These are phyloP conservation scores for Russula lepida DNA, from an alignment of 768 basidiomycete species.

Conservation along the genomic window DNA sequence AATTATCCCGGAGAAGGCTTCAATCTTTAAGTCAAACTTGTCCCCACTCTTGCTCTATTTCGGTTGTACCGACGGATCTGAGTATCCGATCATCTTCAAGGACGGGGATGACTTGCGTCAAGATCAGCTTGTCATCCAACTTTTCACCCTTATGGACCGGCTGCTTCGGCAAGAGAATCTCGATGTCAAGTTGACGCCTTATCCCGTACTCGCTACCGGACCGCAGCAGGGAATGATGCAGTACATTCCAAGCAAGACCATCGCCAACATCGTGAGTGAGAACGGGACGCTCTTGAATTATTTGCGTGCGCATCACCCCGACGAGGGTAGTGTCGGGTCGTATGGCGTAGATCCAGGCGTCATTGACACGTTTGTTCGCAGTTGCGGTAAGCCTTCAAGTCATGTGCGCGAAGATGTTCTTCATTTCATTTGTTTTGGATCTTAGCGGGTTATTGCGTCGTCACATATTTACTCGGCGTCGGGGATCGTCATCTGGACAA, in stretches of 20 bases:
- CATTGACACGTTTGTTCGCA: slow-evolving; percentile 92
- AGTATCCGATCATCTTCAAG: slow-evolving; percentile 96
- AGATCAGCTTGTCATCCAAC: slow-evolving; percentile 94
- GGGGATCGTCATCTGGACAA: slow-evolving; percentile 98
- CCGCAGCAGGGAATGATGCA: slow-evolving; percentile 91
- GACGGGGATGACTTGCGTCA: slow-evolving; percentile 98
- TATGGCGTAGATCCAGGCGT: slow-evolving; percentile 92
- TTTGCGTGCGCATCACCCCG: slow-evolving; percentile 75
- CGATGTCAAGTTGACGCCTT: slow-evolving; percentile 85
- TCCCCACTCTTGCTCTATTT: slow-evolving; percentile 89
- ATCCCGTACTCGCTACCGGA: slow-evolving; percentile 89
- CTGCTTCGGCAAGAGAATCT: slow-evolving; percentile 90
- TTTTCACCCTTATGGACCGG: slow-evolving; percentile 98
- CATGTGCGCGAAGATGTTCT: background rate
- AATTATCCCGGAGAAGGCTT: slow-evolving; percentile 85
- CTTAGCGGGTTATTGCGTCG: slow-evolving; percentile 92
- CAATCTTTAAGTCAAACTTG: slow-evolving; percentile 95
- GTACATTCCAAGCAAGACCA: slow-evolving; percentile 92
- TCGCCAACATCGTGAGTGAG: slow-evolving; percentile 91
- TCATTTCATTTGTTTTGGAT: slow-evolving; percentile 6
- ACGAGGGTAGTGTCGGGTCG: slow-evolving; percentile 91
- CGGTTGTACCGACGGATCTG: slow-evolving; percentile 71
- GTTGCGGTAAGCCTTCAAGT: slow-evolving; percentile 69
- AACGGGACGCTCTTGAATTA: slow-evolving; percentile 84
- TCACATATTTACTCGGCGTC: slow-evolving; percentile 92